Base-by-base conservation (phyloP, 441 rosid species). In the Populus hybrid region DNA sequence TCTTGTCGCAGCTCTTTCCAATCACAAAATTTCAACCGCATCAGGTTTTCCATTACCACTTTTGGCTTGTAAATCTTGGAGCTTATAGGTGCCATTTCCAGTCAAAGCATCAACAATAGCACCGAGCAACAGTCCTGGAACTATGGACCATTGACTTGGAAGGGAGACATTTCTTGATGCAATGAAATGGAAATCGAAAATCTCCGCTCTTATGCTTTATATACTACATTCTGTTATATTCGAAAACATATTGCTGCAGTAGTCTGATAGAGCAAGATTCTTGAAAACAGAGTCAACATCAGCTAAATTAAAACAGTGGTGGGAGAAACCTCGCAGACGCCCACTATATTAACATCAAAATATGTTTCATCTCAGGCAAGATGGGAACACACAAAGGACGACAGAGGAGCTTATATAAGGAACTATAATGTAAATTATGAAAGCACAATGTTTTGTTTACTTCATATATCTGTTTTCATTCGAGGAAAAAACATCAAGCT, bases 401-500 rank as follows among this genome's bases (percentile, higher is more conserved):
- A 23, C 28, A 24, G n/a, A 8, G 8, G 2, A 73, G 36, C 14
- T 10, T 3, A 59, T 12, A 9, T 1, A 42, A 32, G 42, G 16
- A 73, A 32, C 14, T 34, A 10, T 26, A 61, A 35, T 40, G 10
- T 46, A 59, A 10, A n/a, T 61, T 34, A 73, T 34, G 50, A 12
- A 73, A 63, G 70, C 75, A 61, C 42, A 8, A 34, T 9, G 3
- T 18, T 21, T 69, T 20, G 1, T 5, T 28, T 32, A 40, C 46
- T 30, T 34, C 28, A 57, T 23, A 53, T 64, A 70, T 28, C 34
- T 38, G 32, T 32, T 35, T 9, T 59, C 66, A 63, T 3, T 14
- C 32, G 63, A 80, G 61, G 67, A 2, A 74, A 2, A 74, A 38
- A 53, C 61, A 42, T 65, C 68, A 77, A 72, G 21, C 75, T 71